Conservation (phyloP, 2,329 filamentous ascomycete species). For the Neofusicoccum ribis region DNA sequence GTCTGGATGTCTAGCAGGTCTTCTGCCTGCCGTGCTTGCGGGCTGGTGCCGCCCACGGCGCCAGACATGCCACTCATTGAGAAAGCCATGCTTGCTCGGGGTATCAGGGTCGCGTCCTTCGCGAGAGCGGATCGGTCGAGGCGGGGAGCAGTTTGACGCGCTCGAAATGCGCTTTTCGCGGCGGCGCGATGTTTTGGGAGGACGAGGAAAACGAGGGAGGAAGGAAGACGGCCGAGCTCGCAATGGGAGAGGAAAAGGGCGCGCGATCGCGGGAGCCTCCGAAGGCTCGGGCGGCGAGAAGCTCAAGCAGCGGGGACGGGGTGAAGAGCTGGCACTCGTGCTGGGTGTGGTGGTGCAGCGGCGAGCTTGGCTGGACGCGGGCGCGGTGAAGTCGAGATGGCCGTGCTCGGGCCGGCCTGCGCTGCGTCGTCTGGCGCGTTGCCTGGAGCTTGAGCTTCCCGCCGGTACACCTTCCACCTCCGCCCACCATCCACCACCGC, state of each 20-base stretch:
- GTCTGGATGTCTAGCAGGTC: constrained; percentile 78
- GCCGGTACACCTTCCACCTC: not conserved
- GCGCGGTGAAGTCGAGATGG: constrained; percentile 13
- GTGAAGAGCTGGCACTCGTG: not conserved
- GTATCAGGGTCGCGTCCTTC: not conserved
- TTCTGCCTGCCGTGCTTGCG: constrained; percentile 55
- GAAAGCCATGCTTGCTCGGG: constrained; percentile 60
- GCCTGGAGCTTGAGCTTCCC: constrained; percentile 15
- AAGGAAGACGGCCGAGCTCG: not conserved
- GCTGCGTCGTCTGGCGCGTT: constrained; percentile 17
- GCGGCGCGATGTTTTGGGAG: constrained; percentile 11
- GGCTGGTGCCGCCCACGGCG: constrained; percentile 41
- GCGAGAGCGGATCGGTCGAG: not conserved
- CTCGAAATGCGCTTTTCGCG: constrained; percentile 3
- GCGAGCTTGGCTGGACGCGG: constrained; percentile 1
- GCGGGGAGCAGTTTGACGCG: not conserved
- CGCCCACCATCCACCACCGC: not conserved
- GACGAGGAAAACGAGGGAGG: constrained; percentile 1
- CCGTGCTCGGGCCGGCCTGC: constrained; percentile 12
- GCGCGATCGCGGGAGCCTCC: constrained; percentile 10
- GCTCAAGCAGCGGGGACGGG: not conserved
- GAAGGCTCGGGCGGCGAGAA: not conserved
- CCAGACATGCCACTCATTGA: constrained; percentile 53
- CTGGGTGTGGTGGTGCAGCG: constrained; percentile 1
- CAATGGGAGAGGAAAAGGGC: not conserved